A percentile compares a stretch with the other conserved stretches of the same genome.
phyloP scores from a whole-genome alignment of 1,284 basidiomycete genomes.

The Irpex sp. region DNA sequence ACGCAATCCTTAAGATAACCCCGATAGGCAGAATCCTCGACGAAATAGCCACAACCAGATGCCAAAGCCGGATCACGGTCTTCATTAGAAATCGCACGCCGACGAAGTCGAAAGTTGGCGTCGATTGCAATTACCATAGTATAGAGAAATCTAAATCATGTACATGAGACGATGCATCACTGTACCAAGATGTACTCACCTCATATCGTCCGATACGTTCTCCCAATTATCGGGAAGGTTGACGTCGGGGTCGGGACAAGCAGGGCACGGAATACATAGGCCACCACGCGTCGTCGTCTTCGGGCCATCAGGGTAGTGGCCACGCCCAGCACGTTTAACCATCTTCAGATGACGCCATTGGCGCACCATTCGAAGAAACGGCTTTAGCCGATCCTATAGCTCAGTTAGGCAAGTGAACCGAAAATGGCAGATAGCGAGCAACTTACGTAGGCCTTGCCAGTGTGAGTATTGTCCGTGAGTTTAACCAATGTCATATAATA shows the following conservation, averaged over 20 bases:
- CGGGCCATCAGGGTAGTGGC: slow-evolving; percentile 5
- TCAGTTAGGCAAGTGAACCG: background rate
- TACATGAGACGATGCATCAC: slow-evolving; percentile 8
- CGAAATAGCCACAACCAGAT: slow-evolving; percentile 15
- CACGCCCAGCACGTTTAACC: slow-evolving; percentile 8
- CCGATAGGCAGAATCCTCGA: slow-evolving; percentile 18
- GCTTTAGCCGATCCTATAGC: slow-evolving; percentile 6
- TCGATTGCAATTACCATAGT: slow-evolving; percentile 3
- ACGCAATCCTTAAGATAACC: slow-evolving; percentile 8
- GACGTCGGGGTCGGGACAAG: slow-evolving; percentile 2
- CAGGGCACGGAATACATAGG: slow-evolving; percentile 3
- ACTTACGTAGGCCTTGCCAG: background rate
- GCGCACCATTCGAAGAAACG: slow-evolving; percentile 1
- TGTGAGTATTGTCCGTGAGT: slow-evolving; percentile 3
- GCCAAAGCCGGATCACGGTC: background rate
- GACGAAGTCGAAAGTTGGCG: slow-evolving; percentile 8
- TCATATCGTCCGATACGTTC: slow-evolving; percentile 1
- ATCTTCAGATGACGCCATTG: slow-evolving; percentile 8
- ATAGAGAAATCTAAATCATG: slow-evolving; percentile 2
- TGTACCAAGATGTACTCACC: slow-evolving; percentile 9
- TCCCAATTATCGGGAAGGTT: slow-evolving; percentile 7
- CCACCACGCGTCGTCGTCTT: background rate
- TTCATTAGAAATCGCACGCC: background rate
- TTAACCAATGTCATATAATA: slow-evolving; percentile 6
- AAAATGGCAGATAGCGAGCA: background rate